Percentiles rank a stretch among this genome's conserved stretches.
phyloP scores from a whole-genome alignment of 768 basidiomycete species.

The Calocybe cyanea region DNA sequence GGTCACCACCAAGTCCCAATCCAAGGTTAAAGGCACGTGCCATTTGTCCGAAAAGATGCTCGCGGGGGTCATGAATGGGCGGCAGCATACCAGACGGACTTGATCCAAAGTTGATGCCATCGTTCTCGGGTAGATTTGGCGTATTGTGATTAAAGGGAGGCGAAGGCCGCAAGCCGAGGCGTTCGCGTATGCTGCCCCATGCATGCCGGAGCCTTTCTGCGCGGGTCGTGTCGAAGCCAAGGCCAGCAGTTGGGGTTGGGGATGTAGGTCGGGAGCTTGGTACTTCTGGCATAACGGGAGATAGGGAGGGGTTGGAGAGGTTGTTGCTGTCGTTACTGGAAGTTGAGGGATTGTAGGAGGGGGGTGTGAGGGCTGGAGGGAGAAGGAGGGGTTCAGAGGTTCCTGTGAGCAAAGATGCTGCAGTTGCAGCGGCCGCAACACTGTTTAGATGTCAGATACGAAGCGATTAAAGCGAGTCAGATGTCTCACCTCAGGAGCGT shows the following conservation, averaged over 20 bases:
- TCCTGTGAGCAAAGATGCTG: constrained; percentile 77
- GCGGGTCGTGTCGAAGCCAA: constrained; percentile 28
- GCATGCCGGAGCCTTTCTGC: constrained; percentile 57
- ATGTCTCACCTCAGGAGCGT: constrained; percentile 69
- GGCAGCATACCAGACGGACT: not conserved
- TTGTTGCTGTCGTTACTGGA: constrained; percentile 5
- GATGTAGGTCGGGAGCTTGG: constrained; percentile 10
- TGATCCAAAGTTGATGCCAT: constrained; percentile 3
- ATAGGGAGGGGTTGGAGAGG: no score
- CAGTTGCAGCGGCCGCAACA: constrained; percentile 90
- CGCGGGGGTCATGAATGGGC: constrained; percentile 49
- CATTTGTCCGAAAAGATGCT: constrained; percentile 78
- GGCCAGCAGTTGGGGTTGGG: constrained; percentile 43
- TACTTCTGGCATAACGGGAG: not conserved
- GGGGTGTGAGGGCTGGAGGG: constrained; percentile 37
- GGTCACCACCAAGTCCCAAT: constrained; percentile 41
- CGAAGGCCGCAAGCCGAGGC: constrained; percentile 49
- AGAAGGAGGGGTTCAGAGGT: constrained; percentile 63
- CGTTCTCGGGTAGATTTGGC: constrained; percentile 4
- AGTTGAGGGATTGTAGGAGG: constrained; percentile 35
- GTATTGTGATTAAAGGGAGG: constrained; percentile 5
- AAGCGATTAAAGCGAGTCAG: constrained; percentile 6
- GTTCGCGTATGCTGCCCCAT: constrained; percentile 67
- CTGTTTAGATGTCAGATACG: constrained; percentile 31
- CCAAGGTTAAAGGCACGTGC: constrained; percentile 76